Percentiles rank a stretch among this genome's conserved stretches.
Conservation (phyloP, 441 rosid genomes). For the Brassica hybrid region DNA sequence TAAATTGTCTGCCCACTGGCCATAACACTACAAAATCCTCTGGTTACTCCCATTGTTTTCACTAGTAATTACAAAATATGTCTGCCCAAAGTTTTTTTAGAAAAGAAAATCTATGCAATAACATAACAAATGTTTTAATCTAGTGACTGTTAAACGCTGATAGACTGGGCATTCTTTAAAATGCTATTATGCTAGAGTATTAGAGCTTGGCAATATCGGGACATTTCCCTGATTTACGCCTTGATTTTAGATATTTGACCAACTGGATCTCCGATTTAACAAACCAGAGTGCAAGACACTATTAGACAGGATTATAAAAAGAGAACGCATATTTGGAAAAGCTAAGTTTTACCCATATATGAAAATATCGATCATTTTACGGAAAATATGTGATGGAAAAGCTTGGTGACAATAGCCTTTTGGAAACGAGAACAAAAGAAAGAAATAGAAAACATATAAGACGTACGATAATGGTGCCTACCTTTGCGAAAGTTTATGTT, state of each 20-base stretch:
- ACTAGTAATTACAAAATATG: constrained; percentile 26
- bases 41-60: constrained; percentile 22
- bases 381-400: background rate
- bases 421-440: background rate
- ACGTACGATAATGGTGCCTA: background rate
- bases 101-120: background rate
- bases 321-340: background rate
- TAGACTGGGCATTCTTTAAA: no score
- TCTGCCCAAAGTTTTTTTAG: background rate
- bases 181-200: background rate
- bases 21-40: constrained; percentile 33
- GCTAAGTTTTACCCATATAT: constrained; percentile 3
- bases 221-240: background rate
- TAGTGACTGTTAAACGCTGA: no score
- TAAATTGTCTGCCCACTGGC: constrained; percentile 31
- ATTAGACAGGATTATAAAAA: no score
- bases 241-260: background rate
- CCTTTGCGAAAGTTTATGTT: background rate
- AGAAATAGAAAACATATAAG: background rate
- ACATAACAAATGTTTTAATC: no score
- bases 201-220: background rate
- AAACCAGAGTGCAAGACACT: background rate
- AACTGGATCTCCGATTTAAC: background rate
- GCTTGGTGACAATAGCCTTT: background rate
- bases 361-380: background rate